Evolutionary conservation across 2,329 filamentous ascomycete species (phyloP).

Genomic region (Talaromyces rugulosus): DNA sequence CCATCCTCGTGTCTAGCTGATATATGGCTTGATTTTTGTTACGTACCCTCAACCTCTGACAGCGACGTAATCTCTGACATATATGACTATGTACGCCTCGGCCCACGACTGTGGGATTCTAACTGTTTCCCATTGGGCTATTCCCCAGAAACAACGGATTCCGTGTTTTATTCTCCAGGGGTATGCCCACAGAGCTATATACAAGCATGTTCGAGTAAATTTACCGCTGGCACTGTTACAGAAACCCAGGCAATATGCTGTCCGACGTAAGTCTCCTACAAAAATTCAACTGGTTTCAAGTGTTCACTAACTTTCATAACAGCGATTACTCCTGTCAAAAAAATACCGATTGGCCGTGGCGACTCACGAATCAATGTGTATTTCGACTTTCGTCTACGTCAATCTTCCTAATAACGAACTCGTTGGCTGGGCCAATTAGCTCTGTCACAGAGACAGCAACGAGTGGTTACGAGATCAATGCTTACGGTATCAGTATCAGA

Average conservation of each 20-base stretch:
- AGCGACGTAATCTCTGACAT: neutral
- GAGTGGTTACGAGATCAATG: neutral
- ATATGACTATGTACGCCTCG: neutral
- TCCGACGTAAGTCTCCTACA: neutral
- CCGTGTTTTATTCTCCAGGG: neutral
- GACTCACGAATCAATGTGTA: neutral
- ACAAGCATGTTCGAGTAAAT: neutral
- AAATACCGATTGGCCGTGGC: neutral
- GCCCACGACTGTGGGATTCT: neutral
- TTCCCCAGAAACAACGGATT: neutral
- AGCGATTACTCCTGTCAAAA: neutral
- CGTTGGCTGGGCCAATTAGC: neutral
- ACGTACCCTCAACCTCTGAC: neutral
- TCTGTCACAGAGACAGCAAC: neutral
- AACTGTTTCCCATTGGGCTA: neutral
- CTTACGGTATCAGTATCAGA: neutral
- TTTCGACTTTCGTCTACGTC: neutral
- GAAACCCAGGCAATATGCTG: neutral
- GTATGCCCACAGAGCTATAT: neutral
- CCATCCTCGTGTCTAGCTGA: neutral
- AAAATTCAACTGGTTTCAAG: neutral
- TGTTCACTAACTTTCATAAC: neutral
- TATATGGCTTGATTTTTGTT: neutral
- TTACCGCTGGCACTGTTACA: neutral
- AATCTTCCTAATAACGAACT: neutral